A percentile compares a stretch with the other conserved stretches of the same genome.
Conservation (phyloP, 1,139 yeast genomes). For the Torulaspora globosa region DNA sequence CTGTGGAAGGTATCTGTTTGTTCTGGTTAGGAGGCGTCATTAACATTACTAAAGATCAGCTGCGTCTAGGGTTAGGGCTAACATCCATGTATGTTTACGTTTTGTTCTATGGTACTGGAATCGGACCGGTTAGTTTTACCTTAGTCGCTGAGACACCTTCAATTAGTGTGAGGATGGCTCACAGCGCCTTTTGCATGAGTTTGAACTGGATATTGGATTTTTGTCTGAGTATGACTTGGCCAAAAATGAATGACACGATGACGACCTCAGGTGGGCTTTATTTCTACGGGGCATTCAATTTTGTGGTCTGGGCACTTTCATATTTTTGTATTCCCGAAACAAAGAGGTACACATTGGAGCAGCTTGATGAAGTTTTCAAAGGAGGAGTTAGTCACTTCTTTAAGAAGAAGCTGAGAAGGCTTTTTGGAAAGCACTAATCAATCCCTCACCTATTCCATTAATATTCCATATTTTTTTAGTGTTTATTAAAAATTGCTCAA, state of each 20-base stretch:
- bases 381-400: constrained; percentile 27
- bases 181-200: constrained; percentile 53
- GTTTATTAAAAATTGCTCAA: neutral
- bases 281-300: constrained; percentile 55
- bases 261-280: constrained; percentile 52
- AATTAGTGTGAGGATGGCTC: constrained; percentile 51
- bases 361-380: constrained; percentile 49
- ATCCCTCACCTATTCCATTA: neutral
- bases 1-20: constrained; percentile 48
- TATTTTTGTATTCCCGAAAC: constrained; percentile 60
- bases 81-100: constrained; percentile 49
- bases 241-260: constrained; percentile 45
- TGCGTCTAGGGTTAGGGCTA: constrained; percentile 45
- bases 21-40: constrained; percentile 51
- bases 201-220: constrained; percentile 55
- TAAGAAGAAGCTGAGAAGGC: constrained; percentile 12
- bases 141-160: constrained; percentile 56
- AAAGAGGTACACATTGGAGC: constrained; percentile 55
- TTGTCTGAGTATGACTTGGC: constrained; percentile 54
- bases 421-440: constrained; percentile 4
- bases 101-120: constrained; percentile 50
- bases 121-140: constrained; percentile 57
- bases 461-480: neutral
- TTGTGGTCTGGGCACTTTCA: constrained; percentile 47
- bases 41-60: constrained; percentile 39